Evolutionary conservation across 345 rosid species (phyloP).

Genomic region (Raphanus sativus): DNA sequence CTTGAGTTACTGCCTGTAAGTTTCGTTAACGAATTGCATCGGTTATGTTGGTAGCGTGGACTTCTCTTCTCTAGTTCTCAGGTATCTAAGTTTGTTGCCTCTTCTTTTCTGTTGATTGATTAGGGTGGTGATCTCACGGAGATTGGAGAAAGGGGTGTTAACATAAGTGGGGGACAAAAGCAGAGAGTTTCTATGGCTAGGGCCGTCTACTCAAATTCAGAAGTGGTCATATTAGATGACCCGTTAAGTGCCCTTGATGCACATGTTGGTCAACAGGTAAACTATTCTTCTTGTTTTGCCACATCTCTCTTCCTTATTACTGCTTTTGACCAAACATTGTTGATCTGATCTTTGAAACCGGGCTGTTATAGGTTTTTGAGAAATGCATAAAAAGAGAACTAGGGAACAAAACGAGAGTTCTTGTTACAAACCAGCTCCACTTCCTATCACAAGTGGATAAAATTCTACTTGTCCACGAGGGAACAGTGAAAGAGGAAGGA

Average conservation of each 20-base stretch:
- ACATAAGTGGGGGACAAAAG: conserved; percentile 90
- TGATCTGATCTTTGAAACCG: neutral
- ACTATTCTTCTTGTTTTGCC: neutral
- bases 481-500: conserved; percentile 92
- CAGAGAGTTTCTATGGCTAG: conserved; percentile 81
- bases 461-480: conserved; percentile 91
- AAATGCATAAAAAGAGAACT: conserved; percentile 86
- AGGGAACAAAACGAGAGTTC: conserved; percentile 84
- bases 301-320: neutral
- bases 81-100: conserved; percentile 18
- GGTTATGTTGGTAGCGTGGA: neutral
- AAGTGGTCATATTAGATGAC: conserved; percentile 72
- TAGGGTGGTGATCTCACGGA: conserved; percentile 60
- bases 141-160: conserved; percentile 86
- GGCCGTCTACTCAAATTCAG: conserved; percentile 65
- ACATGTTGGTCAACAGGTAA: conserved; percentile 96
- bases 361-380: conserved; percentile 77
- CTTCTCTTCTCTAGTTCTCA: conserved; percentile 15
- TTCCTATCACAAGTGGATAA: conserved; percentile 95
- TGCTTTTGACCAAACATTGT: neutral
- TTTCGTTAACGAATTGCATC: neutral
- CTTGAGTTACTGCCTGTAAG: conserved; percentile 36
- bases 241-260: conserved; percentile 83
- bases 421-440: conserved; percentile 98
- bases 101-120: conserved; percentile 39